Conservation (phyloP, 768 basidiomycete species). For the Phlegmacium glaucopus region DNA sequence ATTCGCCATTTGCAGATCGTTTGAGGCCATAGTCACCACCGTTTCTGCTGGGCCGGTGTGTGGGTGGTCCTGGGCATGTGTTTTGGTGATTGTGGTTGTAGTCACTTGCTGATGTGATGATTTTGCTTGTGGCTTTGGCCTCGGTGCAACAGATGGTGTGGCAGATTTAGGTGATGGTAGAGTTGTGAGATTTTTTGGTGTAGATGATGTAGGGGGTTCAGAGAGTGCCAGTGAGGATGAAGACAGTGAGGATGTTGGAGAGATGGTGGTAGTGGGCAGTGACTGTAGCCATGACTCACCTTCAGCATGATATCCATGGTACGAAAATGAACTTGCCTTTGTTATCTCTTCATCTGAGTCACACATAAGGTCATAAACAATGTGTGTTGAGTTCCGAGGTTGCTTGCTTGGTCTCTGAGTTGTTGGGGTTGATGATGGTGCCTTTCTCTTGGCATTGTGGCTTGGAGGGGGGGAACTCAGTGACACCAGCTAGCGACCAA, state of each 20-base stretch:
- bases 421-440: background rate
- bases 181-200: background rate
- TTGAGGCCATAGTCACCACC: background rate
- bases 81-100: background rate
- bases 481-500: constrained; percentile 1
- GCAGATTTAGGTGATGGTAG: background rate
- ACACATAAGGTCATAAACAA: background rate
- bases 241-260: background rate
- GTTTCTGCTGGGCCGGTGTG: background rate
- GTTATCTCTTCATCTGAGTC: background rate
- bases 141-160: too few relatives aligned
- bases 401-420: background rate
- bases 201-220: background rate
- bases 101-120: background rate
- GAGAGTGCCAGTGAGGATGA: background rate
- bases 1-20: background rate
- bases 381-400: background rate
- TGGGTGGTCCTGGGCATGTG: background rate
- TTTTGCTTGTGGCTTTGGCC: background rate
- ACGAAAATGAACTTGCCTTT: background rate
- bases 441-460: background rate
- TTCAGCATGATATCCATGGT: background rate
- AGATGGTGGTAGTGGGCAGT: background rate
- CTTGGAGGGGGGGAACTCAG: background rate
- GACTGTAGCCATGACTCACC: background rate